phyloP scores from a whole-genome alignment of 805 yeast genomes.

The Clavispora phyllophila region DNA sequence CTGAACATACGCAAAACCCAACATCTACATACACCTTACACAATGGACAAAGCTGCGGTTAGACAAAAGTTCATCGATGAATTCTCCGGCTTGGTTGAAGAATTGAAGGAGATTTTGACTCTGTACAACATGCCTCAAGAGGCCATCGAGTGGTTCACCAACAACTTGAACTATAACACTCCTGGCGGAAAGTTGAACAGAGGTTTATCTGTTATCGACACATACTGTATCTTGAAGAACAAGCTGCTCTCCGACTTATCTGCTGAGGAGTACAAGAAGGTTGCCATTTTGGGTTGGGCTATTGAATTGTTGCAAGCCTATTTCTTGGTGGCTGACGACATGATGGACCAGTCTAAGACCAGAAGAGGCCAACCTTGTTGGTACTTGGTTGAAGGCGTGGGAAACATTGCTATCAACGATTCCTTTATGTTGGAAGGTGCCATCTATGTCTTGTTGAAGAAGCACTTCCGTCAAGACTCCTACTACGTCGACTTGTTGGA shows the following conservation, averaged over 20 bases:
- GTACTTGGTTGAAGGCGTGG: slow-evolving; percentile 78
- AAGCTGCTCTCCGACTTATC: slow-evolving; percentile 49
- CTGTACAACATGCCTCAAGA: slow-evolving; percentile 79
- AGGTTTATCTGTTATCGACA: slow-evolving; percentile 92
- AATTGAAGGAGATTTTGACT: slow-evolving; percentile 56
- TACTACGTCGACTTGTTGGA: slow-evolving; percentile 90
- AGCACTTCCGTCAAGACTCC: slow-evolving; percentile 73
- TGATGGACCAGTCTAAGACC: slow-evolving; percentile 95
- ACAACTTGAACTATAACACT: slow-evolving; percentile 74
- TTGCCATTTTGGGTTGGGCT: slow-evolving; percentile 92
- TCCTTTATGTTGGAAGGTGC: slow-evolving; percentile 96
- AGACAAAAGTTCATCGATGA: slow-evolving; percentile 57
- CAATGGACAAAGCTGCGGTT: slow-evolving; percentile 30
- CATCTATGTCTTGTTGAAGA: slow-evolving; percentile 82
- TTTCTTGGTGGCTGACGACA: slow-evolving; percentile 95
- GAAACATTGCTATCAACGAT: slow-evolving; percentile 94
- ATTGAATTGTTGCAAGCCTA: slow-evolving; percentile 93
- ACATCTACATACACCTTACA: slow-evolving; percentile 1
- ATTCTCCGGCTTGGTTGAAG: slow-evolving; percentile 76
- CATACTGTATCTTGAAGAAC: slow-evolving; percentile 75
- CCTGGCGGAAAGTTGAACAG: slow-evolving; percentile 97
- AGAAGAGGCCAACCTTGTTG: slow-evolving; percentile 99
- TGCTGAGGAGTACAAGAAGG: slow-evolving; percentile 69
- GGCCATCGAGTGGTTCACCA: slow-evolving; percentile 80
- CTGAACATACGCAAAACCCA: background rate